Percentiles rank a stretch among this genome's conserved stretches.
Evolutionary conservation across 768 basidiomycete genomes (phyloP).

Genomic region (Gyrodon lividus): DNA sequence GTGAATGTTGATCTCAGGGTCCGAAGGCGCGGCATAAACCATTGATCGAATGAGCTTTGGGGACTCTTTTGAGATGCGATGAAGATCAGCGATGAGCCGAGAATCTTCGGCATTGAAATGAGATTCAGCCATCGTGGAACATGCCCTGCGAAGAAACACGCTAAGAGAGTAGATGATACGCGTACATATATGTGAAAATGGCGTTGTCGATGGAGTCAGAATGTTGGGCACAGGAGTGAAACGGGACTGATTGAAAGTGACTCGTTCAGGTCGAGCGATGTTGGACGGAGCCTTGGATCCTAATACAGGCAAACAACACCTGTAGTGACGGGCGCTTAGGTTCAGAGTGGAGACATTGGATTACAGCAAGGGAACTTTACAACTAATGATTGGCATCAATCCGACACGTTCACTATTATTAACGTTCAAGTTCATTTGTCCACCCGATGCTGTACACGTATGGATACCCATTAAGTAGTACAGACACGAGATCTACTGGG

Average conservation of each 20-base stretch:
- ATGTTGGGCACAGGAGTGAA: slow-evolving; percentile 8
- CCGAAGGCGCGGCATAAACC: slow-evolving; percentile 55
- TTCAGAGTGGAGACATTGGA: too few relatives aligned
- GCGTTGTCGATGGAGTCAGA: background rate
- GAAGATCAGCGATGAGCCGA: slow-evolving; percentile 55
- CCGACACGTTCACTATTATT: too few relatives aligned
- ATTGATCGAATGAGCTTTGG: slow-evolving; percentile 67
- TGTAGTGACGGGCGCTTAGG: too few relatives aligned
- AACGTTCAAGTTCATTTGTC: too few relatives aligned
- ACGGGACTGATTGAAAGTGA: background rate
- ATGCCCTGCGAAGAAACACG: slow-evolving; percentile 1
- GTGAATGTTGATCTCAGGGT: slow-evolving; percentile 52
- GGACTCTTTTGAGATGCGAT: slow-evolving; percentile 48
- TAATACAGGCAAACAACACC: background rate
- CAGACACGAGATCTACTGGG: too few relatives aligned
- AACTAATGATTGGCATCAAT: too few relatives aligned
- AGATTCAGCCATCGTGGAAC: slow-evolving; percentile 19
- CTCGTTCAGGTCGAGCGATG: background rate
- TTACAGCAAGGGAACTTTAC: too few relatives aligned
- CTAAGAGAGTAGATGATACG: slow-evolving; percentile 5
- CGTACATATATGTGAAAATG: slow-evolving; percentile 15
- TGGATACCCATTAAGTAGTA: too few relatives aligned
- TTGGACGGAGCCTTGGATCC: background rate
- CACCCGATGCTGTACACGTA: too few relatives aligned
- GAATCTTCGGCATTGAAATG: slow-evolving; percentile 46